Conservation (phyloP, 257 asterid species). For the Nicotiana paniculata region DNA sequence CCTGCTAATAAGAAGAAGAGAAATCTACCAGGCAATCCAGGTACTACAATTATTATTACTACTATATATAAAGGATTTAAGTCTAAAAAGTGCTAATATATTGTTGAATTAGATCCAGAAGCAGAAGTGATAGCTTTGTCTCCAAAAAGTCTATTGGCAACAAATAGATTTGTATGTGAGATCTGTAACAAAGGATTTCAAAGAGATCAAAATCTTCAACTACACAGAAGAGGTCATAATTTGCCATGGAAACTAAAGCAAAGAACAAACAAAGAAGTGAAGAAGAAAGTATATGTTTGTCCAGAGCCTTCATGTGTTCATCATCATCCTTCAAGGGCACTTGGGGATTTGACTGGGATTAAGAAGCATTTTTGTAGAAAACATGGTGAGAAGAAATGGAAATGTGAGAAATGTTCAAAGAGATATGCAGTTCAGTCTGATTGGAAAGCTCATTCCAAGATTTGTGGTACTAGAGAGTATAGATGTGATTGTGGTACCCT, state of each 20-base stretch:
- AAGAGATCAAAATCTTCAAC: slow-evolving; percentile 65
- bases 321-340: slow-evolving; percentile 57
- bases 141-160: slow-evolving; percentile 58
- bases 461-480: slow-evolving; percentile 73
- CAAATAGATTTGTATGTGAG: slow-evolving; percentile 67
- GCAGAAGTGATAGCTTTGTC: slow-evolving; percentile 66
- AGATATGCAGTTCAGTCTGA: slow-evolving; percentile 74
- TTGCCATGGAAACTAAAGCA: slow-evolving; percentile 77
- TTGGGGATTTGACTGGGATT: slow-evolving; percentile 67
- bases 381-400: slow-evolving; percentile 80
- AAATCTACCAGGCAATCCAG: slow-evolving; percentile 76
- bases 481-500: slow-evolving; percentile 75
- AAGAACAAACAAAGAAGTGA: slow-evolving; percentile 41
- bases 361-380: slow-evolving; percentile 62
- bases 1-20: slow-evolving; percentile 44
- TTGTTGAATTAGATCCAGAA: slow-evolving; percentile 44
- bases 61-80: too few relatives aligned
- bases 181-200: slow-evolving; percentile 72
- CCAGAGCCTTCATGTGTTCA: slow-evolving; percentile 67
- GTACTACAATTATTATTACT: slow-evolving; percentile 15
- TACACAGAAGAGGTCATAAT: slow-evolving; percentile 68
- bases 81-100: background rate
- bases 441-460: slow-evolving; percentile 80
- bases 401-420: slow-evolving; percentile 65
- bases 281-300: slow-evolving; percentile 58